Conservation (phyloP, 495 filamentous ascomycete genomes). For the Acidomyces sp. region DNA sequence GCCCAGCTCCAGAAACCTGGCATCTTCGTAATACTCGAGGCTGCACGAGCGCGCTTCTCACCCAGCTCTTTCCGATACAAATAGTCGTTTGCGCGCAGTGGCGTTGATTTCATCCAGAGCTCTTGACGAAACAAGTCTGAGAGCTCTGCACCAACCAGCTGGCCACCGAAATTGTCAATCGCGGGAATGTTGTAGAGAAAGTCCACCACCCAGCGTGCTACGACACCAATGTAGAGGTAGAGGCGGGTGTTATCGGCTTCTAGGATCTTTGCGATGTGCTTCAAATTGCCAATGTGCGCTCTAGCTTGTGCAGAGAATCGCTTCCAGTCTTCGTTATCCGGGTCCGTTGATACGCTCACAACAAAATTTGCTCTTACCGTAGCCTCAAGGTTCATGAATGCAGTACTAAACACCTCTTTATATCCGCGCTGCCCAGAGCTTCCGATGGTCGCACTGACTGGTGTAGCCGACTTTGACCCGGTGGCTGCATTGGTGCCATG, state of each 20-base stretch:
- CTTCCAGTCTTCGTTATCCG: background rate
- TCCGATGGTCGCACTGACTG: background rate
- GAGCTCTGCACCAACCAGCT: background rate
- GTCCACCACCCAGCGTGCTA: background rate
- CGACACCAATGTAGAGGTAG: background rate
- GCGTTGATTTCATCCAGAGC: background rate
- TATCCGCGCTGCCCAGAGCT: constrained; percentile 5
- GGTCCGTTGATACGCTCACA: background rate
- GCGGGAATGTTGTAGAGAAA: background rate
- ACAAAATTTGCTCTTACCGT: background rate
- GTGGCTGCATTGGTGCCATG: background rate
- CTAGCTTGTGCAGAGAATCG: background rate
- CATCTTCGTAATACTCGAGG: constrained; percentile 3
- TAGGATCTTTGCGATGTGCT: background rate
- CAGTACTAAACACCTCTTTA: constrained; percentile 3
- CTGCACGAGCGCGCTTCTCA: background rate
- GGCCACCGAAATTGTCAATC: background rate
- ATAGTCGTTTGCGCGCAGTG: background rate
- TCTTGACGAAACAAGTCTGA: background rate
- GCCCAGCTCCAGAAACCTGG: constrained; percentile 15
- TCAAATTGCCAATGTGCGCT: background rate
- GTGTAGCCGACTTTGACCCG: no score
- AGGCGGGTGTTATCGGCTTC: background rate
- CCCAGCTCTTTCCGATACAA: background rate
- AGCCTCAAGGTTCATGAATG: constrained; percentile 2